A percentile compares a stretch with the other conserved stretches of the same genome.
Conservation (phyloP, 2,329 filamentous ascomycete species). For the Mycosphaerella sp. region DNA sequence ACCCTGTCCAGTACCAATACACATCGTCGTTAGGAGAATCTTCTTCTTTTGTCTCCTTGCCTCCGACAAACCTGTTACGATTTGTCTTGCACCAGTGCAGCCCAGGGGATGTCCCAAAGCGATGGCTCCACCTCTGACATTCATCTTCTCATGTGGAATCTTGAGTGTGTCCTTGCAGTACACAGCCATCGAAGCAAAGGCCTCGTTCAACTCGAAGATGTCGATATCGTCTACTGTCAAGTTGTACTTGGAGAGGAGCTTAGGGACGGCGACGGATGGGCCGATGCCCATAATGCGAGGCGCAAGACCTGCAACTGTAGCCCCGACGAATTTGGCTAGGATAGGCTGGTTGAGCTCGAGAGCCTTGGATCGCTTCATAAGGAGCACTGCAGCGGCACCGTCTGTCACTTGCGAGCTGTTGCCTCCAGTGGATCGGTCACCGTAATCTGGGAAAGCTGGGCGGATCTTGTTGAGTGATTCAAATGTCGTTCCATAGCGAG, state of each 20-base stretch:
- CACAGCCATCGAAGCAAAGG: slow-evolving; percentile 95
- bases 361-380: slow-evolving; percentile 93
- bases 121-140: slow-evolving; percentile 74
- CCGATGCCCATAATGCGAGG: slow-evolving; percentile 97
- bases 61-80: slow-evolving; percentile 64
- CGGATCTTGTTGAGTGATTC: slow-evolving; percentile 80
- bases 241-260: slow-evolving; percentile 76
- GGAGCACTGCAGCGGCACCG: slow-evolving; percentile 77
- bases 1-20: slow-evolving; percentile 60
- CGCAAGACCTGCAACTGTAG: slow-evolving; percentile 81
- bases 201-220: slow-evolving; percentile 92
- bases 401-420: slow-evolving; percentile 96
- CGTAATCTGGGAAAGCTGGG: slow-evolving; percentile 84
- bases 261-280: slow-evolving; percentile 64
- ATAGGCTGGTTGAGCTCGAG: slow-evolving; percentile 83
- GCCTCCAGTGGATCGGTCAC: slow-evolving; percentile 78
- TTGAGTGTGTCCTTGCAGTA: slow-evolving; percentile 66
- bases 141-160: slow-evolving; percentile 70
- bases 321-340: slow-evolving; percentile 87
- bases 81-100: slow-evolving; percentile 69
- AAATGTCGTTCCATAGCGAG: slow-evolving; percentile 80
- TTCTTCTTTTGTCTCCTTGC: slow-evolving; percentile 31
- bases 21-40: slow-evolving; percentile 80
- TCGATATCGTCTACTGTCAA: slow-evolving; percentile 77
- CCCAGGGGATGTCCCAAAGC: slow-evolving; percentile 79